These are phyloP conservation scores for Bidens hawaiensis DNA, from an alignment of 140 eudicot genomes.

Conservation along the genomic window DNA sequence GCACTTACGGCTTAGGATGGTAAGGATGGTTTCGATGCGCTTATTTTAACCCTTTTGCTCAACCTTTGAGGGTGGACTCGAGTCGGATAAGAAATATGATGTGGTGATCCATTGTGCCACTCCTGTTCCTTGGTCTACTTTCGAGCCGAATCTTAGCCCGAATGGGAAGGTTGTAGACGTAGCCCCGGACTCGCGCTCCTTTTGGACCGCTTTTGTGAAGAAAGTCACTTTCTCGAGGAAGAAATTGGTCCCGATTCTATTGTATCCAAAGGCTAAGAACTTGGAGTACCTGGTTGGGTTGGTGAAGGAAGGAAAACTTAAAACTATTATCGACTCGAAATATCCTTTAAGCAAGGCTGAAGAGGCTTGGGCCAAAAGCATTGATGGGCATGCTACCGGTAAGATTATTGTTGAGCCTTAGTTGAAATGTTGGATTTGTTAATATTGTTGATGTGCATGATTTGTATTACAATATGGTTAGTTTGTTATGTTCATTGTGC, in stretches of 20 bases:
- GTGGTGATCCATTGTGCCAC: slow-evolving; percentile 49
- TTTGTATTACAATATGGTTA: neutral
- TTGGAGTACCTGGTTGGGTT: slow-evolving; percentile 46
- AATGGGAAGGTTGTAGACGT: slow-evolving; percentile 56
- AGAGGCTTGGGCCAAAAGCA: slow-evolving; percentile 59
- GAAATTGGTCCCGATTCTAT: slow-evolving; percentile 40
- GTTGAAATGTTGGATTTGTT: neutral
- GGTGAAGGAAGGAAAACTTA: slow-evolving; percentile 58
- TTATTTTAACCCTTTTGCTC: no score
- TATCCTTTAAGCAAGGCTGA: slow-evolving; percentile 40
- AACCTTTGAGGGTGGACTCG: no score
- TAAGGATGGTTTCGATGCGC: no score
- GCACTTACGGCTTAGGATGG: no score
- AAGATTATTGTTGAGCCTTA: slow-evolving; percentile 42
- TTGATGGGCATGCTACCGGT: slow-evolving; percentile 68
- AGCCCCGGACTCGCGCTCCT: slow-evolving; percentile 24
- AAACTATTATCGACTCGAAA: slow-evolving; percentile 44
- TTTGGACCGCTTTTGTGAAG: slow-evolving; percentile 44
- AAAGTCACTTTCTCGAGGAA: slow-evolving; percentile 50
- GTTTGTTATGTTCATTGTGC: neutral
- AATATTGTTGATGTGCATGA: neutral
- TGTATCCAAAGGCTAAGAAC: slow-evolving; percentile 41
- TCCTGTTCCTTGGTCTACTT: slow-evolving; percentile 47
- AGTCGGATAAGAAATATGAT: slow-evolving; percentile 48
- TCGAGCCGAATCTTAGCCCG: slow-evolving; percentile 37